Conservation (phyloP, 2,329 filamentous ascomycete genomes). For the Penicillium sp. region DNA sequence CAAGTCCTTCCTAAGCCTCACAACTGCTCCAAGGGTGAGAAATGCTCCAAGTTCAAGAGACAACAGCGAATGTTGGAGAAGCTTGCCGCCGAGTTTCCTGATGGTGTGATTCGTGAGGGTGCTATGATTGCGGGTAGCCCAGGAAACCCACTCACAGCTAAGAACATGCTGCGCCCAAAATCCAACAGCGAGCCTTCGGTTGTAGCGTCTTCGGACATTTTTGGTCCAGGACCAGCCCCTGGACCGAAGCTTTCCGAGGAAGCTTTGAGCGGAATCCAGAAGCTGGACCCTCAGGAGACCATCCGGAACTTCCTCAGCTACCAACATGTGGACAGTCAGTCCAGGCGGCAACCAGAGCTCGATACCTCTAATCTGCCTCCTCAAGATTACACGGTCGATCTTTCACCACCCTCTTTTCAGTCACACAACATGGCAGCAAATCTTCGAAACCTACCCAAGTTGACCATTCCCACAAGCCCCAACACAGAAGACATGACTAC, state of each 20-base stretch:
- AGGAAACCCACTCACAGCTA: too few relatives aligned
- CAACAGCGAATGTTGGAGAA: slow-evolving; percentile 65
- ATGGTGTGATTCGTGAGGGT: slow-evolving; percentile 50
- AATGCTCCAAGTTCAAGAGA: slow-evolving; percentile 79
- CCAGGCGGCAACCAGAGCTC: slow-evolving; percentile 63
- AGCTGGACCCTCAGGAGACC: slow-evolving; percentile 85
- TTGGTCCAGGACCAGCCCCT: too few relatives aligned
- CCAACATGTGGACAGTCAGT: too few relatives aligned
- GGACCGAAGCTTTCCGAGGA: slow-evolving; percentile 65
- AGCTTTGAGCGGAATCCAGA: slow-evolving; percentile 68
- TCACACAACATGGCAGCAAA: too few relatives aligned
- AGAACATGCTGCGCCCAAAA: too few relatives aligned
- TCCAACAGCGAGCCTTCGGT: slow-evolving; percentile 10
- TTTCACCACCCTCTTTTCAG: too few relatives aligned
- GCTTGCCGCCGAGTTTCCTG: slow-evolving; percentile 54
- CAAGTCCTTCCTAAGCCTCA: slow-evolving; percentile 84
- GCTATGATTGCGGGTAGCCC: too few relatives aligned
- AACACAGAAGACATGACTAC: too few relatives aligned
- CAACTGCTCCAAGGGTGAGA: slow-evolving; percentile 81
- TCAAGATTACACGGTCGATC: too few relatives aligned
- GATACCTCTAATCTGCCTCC: slow-evolving; percentile 18
- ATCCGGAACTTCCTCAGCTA: slow-evolving; percentile 84
- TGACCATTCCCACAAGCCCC: too few relatives aligned
- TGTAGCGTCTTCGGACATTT: slow-evolving; percentile 52
- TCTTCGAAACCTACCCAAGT: too few relatives aligned